phyloP scores from a whole-genome alignment of 2,329 filamentous ascomycete species.

The Lithohypha guttulata region DNA sequence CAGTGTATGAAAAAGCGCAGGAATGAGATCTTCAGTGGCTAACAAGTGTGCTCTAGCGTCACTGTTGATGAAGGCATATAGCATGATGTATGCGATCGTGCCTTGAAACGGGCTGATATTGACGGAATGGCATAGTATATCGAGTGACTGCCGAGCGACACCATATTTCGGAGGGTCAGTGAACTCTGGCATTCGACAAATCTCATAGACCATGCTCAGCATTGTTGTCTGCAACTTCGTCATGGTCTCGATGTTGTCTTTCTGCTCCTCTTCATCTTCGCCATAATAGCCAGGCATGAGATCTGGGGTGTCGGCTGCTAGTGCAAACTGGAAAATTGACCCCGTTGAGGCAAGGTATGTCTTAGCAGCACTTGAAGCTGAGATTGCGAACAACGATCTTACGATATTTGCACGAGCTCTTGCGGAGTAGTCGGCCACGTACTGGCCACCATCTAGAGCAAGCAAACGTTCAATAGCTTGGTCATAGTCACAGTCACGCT shows the following conservation, averaged over 20 bases:
- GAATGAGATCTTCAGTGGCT: conserved; percentile 2
- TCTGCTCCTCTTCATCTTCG: conserved; percentile 9
- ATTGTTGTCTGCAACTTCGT: conserved; percentile 14
- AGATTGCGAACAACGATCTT: conserved; percentile 10
- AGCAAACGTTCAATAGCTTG: background rate
- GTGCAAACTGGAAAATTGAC: conserved; percentile 7
- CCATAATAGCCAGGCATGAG: conserved; percentile 8
- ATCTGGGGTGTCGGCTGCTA: conserved; percentile 14
- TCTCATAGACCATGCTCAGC: conserved; percentile 15
- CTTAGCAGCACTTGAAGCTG: conserved; percentile 9
- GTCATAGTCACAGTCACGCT: conserved; percentile 1
- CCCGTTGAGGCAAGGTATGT: conserved; percentile 7
- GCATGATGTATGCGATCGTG: conserved; percentile 4
- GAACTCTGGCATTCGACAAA: conserved; percentile 14
- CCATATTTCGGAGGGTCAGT: conserved; percentile 6
- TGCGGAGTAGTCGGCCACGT: conserved; percentile 6
- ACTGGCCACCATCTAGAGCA: conserved; percentile 2
- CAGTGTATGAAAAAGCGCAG: background rate
- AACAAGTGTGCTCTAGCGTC: conserved; percentile 12
- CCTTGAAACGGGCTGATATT: background rate
- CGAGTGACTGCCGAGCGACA: background rate
- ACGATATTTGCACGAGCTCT: conserved; percentile 9
- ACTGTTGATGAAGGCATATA: conserved; percentile 13
- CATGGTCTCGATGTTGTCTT: conserved; percentile 1
- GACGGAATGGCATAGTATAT: background rate